These are phyloP conservation scores for Solanum chacoense DNA, from an alignment of 305 asterid species.

Conservation along the genomic window DNA sequence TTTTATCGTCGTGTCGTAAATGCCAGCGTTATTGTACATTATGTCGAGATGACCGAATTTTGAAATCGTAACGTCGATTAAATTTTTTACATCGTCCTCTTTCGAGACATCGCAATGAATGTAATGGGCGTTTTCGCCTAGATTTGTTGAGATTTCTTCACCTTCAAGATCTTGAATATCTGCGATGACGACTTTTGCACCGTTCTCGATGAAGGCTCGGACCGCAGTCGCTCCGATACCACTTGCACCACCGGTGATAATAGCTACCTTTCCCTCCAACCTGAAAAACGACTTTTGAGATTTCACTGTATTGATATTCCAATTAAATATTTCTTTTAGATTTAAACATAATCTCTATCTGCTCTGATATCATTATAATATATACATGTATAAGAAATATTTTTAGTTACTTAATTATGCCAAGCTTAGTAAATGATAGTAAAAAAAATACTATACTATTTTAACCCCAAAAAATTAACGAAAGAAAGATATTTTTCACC, in stretches of 20 bases:
- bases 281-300: neutral
- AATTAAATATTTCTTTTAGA: neutral
- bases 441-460: neutral
- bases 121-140: neutral
- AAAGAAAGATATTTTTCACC: neutral
- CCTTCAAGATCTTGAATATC: neutral
- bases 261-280: neutral
- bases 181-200: neutral
- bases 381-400: neutral
- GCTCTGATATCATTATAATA: neutral
- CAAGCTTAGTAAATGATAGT: neutral
- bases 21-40: slow-evolving; percentile 5
- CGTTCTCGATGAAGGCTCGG: neutral
- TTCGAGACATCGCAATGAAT: neutral
- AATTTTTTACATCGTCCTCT: neutral
- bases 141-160: neutral
- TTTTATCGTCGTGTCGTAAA: neutral
- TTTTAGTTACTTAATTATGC: neutral
- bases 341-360: neutral
- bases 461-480: neutral
- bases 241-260: neutral
- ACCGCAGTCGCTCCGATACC: neutral
- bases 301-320: neutral
- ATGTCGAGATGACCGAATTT: slow-evolving; percentile 1
- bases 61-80: neutral